A percentile compares a stretch with the other conserved stretches of the same genome.
Evolutionary conservation across 371 early-diverging fungal species (phyloP).

Genomic region (Mortierella polycephala): DNA sequence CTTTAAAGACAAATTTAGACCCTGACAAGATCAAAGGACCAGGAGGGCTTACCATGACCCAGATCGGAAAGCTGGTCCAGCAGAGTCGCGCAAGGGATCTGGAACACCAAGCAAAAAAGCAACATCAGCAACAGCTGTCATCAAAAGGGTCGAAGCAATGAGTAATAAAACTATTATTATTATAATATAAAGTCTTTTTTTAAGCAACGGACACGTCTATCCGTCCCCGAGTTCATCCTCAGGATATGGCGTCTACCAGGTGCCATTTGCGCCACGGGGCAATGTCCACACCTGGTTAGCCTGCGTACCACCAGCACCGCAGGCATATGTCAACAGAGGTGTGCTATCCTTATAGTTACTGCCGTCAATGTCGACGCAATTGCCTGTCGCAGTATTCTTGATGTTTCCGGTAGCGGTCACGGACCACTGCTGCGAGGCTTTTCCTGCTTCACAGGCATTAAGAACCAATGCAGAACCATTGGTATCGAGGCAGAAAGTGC

Average conservation of each 20-base stretch:
- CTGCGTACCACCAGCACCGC: conserved; percentile 33
- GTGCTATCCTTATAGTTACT: conserved; percentile 28
- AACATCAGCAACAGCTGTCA: conserved; percentile 11
- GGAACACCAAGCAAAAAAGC: conserved; percentile 21
- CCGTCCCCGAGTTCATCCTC: too few relatives aligned
- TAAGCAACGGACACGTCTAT: too few relatives aligned
- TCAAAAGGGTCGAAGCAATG: conserved; percentile 1
- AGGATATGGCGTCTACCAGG: conserved; percentile 21
- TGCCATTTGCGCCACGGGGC: conserved; percentile 44
- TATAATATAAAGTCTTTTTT: too few relatives aligned
- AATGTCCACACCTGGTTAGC: conserved; percentile 49
- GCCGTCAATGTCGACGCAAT: conserved; percentile 36
- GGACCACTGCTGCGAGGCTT: conserved; percentile 37
- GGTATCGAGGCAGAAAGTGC: conserved; percentile 42
- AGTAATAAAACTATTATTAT: not conserved
- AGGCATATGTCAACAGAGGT: conserved; percentile 23
- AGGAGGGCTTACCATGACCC: conserved; percentile 50
- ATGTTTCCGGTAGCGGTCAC: conserved; percentile 43
- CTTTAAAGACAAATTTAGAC: conserved; percentile 9
- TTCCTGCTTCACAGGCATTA: conserved; percentile 33
- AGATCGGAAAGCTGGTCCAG: conserved; percentile 38
- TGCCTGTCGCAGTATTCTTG: conserved; percentile 25
- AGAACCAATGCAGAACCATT: conserved; percentile 28
- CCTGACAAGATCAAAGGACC: conserved; percentile 53
- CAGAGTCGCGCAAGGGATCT: conserved; percentile 35